Base-by-base conservation (phyloP, 768 basidiomycete species). In the Antrodiella citrinella region DNA sequence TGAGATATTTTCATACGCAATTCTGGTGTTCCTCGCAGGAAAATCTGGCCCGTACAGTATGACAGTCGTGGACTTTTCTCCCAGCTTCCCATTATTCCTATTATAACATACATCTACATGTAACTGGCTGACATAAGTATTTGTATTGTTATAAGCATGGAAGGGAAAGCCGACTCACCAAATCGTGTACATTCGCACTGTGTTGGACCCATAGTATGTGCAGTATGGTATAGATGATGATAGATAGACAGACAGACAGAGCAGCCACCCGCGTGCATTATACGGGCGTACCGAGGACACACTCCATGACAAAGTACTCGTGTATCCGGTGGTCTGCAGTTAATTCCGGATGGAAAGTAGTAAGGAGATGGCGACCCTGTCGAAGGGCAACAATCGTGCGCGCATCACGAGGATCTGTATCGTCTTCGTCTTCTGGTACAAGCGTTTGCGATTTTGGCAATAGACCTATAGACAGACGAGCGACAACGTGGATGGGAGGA, bases 311-410 rank as follows among this genome's bases (percentile, higher is more conserved):
- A 61, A 95, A 97, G 64, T 88, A 95, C 53, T 95, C 87, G 65
- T 96, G 94, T 61, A 97, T 90, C 35, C 94, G 80, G 51, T 78
- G 68, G 60, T 98, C 95, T 50, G 75, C 73, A 20, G 90, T 93
- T 42, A 98, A 71, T 65, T 98, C 95, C 0, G 94, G 95, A 62
- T 98, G 95, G 70, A 96, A 97, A 0, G 85, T 90, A 3, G 93
- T 92, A 23, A 93, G 74, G 53, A 98, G 71, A 62, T 91, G 84
- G 22, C 70, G 73, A 22, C 94, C 94, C 62, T 96, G 90, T 2
- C 84, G 80, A 15, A 93, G 67, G 15, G 92, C 92, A 45, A 97
- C 93, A 54, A 89, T 81, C 10, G 75, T 82, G 59, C 74, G 76
- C 5, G 78, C 76, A 56, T 84, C 83, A 47, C 67, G 63, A 1